phyloP scores from a whole-genome alignment of 2,329 filamentous ascomycete genomes.

The Scedosporium boydii region DNA sequence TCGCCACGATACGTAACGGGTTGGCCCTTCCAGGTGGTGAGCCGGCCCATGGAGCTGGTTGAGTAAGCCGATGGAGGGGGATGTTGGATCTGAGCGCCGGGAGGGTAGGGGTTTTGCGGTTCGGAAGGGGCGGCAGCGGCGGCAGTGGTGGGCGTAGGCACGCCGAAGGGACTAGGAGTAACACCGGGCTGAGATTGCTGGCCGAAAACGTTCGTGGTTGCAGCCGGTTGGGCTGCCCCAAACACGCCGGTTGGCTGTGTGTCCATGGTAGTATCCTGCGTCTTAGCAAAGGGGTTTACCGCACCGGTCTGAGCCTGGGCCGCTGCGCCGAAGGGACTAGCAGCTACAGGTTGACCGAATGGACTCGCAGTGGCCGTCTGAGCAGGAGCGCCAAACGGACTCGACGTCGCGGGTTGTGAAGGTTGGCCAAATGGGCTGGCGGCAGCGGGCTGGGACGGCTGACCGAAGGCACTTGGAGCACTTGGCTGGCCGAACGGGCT shows the following conservation, averaged over 20 bases:
- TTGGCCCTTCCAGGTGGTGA: constrained; percentile 54
- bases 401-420: constrained; percentile 4
- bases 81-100: constrained; percentile 33
- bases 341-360: constrained; percentile 11
- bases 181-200: not conserved
- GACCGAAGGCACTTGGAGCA: constrained; percentile 8
- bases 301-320: constrained; percentile 7
- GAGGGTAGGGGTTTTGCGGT: constrained; percentile 30
- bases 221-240: constrained; percentile 8
- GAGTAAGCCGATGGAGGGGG: constrained; percentile 34
- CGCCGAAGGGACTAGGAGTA: not conserved
- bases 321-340: constrained; percentile 13
- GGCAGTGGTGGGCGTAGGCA: constrained; percentile 1
- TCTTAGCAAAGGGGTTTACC: constrained; percentile 14
- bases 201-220: constrained; percentile 17
- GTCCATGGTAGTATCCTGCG: not conserved
- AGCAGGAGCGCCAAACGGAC: not conserved
- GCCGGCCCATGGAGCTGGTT: constrained; percentile 28
- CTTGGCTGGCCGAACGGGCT: constrained; percentile 8
- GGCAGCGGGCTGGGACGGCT: constrained; percentile 4
- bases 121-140: constrained; percentile 10
- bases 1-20: constrained; percentile 47
- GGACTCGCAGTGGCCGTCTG: constrained; percentile 3
- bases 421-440: constrained; percentile 9
- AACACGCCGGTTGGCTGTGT: not conserved